Percentiles rank a stretch among this genome's conserved stretches.
phyloP scores from a whole-genome alignment of 1,284 basidiomycete genomes.

The Trichosporon sp. region DNA sequence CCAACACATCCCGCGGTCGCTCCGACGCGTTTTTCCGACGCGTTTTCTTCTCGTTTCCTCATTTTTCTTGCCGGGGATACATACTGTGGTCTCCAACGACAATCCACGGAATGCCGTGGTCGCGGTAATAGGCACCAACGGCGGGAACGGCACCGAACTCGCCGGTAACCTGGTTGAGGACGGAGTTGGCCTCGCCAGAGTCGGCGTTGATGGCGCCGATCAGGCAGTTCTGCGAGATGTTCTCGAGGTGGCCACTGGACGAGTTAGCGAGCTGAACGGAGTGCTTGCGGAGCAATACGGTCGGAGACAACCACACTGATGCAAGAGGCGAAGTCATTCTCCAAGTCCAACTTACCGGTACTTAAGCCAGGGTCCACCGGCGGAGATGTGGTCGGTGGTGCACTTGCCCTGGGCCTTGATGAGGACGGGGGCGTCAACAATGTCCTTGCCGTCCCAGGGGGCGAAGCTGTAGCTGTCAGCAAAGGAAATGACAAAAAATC shows the following conservation, averaged over 20 bases:
- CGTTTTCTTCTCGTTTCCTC: too few species aligned
- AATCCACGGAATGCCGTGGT: conserved; percentile 89
- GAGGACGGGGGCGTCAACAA: conserved; percentile 83
- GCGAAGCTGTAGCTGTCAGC: conserved; percentile 61
- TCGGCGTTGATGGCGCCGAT: conserved; percentile 96
- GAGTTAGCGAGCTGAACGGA: too few species aligned
- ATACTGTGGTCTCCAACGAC: conserved; percentile 78
- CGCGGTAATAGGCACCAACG: conserved; percentile 84
- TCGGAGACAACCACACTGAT: too few species aligned
- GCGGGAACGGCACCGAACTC: conserved; percentile 77
- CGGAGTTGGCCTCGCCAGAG: conserved; percentile 93
- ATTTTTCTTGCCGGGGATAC: too few species aligned
- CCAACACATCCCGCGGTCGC: too few species aligned
- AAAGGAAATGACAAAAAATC: too few species aligned
- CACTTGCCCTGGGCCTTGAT: conserved; percentile 99
- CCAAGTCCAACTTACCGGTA: conserved; percentile 61
- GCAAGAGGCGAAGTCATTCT: too few species aligned
- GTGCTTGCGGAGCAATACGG: too few species aligned
- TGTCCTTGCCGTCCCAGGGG: conserved; percentile 91
- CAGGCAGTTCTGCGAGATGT: conserved; percentile 94
- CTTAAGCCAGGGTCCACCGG: conserved; percentile 97
- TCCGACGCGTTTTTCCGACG: too few species aligned
- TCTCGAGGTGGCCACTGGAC: conserved; percentile 85
- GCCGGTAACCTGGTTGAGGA: conserved; percentile 88
- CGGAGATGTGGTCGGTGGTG: conserved; percentile 65